Evolutionary conservation across 805 yeast species (phyloP), one percentile per base, ranked within the genome.

Genomic region (Starmerella kuoi): DNA sequence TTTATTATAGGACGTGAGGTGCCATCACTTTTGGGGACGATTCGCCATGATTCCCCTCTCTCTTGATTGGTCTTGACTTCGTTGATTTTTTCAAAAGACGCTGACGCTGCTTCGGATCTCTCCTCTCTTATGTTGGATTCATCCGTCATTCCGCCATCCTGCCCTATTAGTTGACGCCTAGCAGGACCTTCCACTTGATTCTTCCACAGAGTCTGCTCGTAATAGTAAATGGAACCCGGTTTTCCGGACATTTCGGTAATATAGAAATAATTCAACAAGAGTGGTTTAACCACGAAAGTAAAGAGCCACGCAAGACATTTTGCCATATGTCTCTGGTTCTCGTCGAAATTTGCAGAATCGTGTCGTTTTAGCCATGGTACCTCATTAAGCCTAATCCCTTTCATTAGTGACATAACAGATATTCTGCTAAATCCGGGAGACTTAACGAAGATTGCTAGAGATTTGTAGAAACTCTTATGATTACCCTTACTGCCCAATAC

Each of bases 221-320:
- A 50, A 23, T 46, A 50, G 20, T 36, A 49, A n/a, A 48, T 22
- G 1, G 49, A 35, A 3, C 39, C 19, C 1, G 49, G 38, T 19
- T 27, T 20, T 6, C 49, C 46, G 4, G 49, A 69, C 1, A 65
- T 58, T 37, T 77, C 80, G 0, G 91, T 77, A 4, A 79, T 76
- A 54, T 81, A 77, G 62, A 84, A 86, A 52, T 72, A 74, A 0
- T 70, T 58, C 0, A 64, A 58, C 0, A 82, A 50, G 1, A 81
- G 45, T 15, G 62, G 65, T 6, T 69, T 61, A 1, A 82, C 48
- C 38, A 76, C 66, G 0, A 27, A 31, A 0, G 59, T 47, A 31
- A 79, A 70, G 2, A 79, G 37, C 94, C 94, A 87, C 1, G 39
- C 37, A 1, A 80, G 22, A 37, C 82, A 74, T 2, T 54, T 48